Percentiles rank a stretch among this genome's conserved stretches.
These are phyloP conservation scores for Rickenella mellea DNA, from an alignment of 768 basidiomycete genomes.

Conservation along the genomic window DNA sequence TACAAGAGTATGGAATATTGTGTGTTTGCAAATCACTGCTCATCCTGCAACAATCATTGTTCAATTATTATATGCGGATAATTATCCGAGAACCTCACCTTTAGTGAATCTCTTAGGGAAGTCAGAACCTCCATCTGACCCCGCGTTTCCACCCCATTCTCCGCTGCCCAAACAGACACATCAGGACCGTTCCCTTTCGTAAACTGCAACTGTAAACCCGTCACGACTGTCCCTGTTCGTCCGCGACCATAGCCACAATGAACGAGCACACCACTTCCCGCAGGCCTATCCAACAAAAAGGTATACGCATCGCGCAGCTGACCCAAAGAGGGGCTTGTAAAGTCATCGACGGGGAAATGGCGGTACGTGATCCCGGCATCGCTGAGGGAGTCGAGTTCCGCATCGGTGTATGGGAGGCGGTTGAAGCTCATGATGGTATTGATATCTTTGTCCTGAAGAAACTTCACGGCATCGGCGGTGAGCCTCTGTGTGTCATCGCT, in stretches of 20 bases:
- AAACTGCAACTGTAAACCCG: too few relatives aligned
- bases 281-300: constrained; percentile 10
- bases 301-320: constrained; percentile 11
- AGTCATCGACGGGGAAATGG: constrained; percentile 14
- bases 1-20: too few relatives aligned
- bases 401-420: constrained; percentile 6
- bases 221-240: too few relatives aligned
- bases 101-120: too few relatives aligned
- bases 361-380: constrained; percentile 8
- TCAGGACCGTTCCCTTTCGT: too few relatives aligned
- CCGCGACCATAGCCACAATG: constrained; percentile 11
- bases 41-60: too few relatives aligned
- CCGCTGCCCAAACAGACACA: too few relatives aligned
- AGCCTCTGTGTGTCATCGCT: constrained; percentile 10
- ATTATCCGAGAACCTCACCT: too few relatives aligned
- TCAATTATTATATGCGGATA: too few relatives aligned
- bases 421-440: constrained; percentile 16
- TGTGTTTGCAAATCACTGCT: too few relatives aligned
- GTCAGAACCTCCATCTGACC: too few relatives aligned
- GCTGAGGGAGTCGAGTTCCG: constrained; percentile 5
- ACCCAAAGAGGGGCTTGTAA: constrained; percentile 11
- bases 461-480: constrained; percentile 9
- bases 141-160: too few relatives aligned
- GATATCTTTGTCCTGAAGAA: constrained; percentile 9
- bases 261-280: constrained; percentile 3